These are phyloP conservation scores for Ophiostoma pallidulum DNA, from an alignment of 2,329 filamentous ascomycete genomes.

Conservation along the genomic window DNA sequence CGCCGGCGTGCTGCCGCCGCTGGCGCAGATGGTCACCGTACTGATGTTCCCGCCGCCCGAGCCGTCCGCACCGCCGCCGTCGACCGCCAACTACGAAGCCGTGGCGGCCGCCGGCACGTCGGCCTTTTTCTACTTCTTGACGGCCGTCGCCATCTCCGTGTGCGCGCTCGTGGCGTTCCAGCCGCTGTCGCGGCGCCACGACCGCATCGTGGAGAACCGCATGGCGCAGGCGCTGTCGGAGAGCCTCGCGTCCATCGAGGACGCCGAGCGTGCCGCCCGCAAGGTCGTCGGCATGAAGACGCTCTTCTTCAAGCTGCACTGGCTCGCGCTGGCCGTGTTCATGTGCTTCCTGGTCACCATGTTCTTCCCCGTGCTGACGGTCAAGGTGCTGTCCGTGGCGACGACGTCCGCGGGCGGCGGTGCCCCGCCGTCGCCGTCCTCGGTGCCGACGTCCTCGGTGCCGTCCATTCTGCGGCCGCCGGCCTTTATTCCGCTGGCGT, in stretches of 20 bases:
- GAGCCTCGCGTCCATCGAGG: conserved; percentile 41
- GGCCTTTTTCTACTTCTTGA: conserved; percentile 85
- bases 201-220: conserved; percentile 40
- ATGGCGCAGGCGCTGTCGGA: conserved; percentile 40
- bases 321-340: conserved; percentile 67
- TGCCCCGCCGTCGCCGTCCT: too few species aligned
- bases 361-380: conserved; percentile 90
- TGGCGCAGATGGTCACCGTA: conserved; percentile 80
- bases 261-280: conserved; percentile 41
- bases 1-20: conserved; percentile 78
- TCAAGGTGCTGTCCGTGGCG: conserved; percentile 48
- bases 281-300: conserved; percentile 46
- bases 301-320: conserved; percentile 70
- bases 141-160: conserved; percentile 68
- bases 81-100: conserved; percentile 16
- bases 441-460: neutral
- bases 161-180: conserved; percentile 63
- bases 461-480: conserved; percentile 56
- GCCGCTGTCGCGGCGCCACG: conserved; percentile 57
- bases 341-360: conserved; percentile 78
- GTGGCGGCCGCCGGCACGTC: conserved; percentile 45
- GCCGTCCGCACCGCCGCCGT: neutral
- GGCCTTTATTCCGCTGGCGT: conserved; percentile 80
- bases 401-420: conserved; percentile 23
- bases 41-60: conserved; percentile 50